phyloP scores from a whole-genome alignment of 768 basidiomycete genomes.

The Naematelia encephala region DNA sequence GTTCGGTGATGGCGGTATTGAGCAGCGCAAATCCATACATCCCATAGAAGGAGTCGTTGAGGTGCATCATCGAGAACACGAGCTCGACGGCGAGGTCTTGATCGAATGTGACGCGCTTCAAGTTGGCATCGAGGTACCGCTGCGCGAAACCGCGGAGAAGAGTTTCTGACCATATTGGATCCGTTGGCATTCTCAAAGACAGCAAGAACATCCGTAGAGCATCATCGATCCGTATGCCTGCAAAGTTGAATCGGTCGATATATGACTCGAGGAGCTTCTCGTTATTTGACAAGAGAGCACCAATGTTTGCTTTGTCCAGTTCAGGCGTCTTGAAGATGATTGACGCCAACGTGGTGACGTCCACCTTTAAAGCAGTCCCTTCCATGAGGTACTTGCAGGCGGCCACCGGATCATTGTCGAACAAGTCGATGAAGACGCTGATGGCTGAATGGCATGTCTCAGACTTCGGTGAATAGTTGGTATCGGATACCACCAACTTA shows the following conservation, averaged over 20 bases:
- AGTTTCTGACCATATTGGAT: slow-evolving; percentile 59
- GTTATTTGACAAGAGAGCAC: slow-evolving; percentile 71
- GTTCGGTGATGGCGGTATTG: slow-evolving; percentile 57
- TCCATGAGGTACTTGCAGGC: slow-evolving; percentile 71
- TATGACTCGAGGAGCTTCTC: slow-evolving; percentile 75
- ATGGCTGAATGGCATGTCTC: slow-evolving; percentile 59
- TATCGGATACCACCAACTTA: slow-evolving; percentile 44
- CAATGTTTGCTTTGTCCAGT: slow-evolving; percentile 75
- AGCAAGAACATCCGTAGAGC: slow-evolving; percentile 86
- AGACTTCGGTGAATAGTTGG: slow-evolving; percentile 1
- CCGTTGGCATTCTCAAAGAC: slow-evolving; percentile 66
- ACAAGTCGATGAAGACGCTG: slow-evolving; percentile 71
- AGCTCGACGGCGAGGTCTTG: slow-evolving; percentile 27
- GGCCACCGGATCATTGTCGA: slow-evolving; percentile 71
- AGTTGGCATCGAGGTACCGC: slow-evolving; percentile 88
- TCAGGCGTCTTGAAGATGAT: slow-evolving; percentile 78
- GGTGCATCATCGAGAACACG: slow-evolving; percentile 55
- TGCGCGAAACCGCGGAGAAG: slow-evolving; percentile 79
- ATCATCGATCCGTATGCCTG: slow-evolving; percentile 76
- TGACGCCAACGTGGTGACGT: slow-evolving; percentile 66
- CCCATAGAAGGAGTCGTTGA: slow-evolving; percentile 78
- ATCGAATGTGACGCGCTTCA: slow-evolving; percentile 70
- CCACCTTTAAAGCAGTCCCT: slow-evolving; percentile 60
- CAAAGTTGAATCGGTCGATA: slow-evolving; percentile 82
- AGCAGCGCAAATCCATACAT: slow-evolving; percentile 45